These are phyloP conservation scores for Pseudopediastrum boryanum DNA, from an alignment of 139 green algal species.

Conservation along the genomic window DNA sequence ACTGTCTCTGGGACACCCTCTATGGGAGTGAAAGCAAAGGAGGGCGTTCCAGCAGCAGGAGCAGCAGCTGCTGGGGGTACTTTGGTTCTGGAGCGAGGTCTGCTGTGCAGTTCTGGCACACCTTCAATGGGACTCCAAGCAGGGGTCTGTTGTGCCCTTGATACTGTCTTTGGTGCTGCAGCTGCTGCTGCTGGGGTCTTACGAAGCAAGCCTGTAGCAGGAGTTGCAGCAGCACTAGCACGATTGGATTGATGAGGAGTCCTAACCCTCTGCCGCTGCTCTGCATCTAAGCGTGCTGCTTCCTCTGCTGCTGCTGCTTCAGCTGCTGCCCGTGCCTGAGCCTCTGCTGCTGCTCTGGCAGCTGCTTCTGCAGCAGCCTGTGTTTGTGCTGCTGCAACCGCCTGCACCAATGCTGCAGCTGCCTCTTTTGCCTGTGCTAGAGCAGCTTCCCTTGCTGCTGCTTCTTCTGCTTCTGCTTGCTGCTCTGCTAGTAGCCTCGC, in stretches of 20 bases:
- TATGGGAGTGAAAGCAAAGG: neutral
- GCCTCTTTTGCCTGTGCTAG: no score
- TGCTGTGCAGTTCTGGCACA: neutral
- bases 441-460: no score
- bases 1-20: neutral
- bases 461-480: no score
- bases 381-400: neutral
- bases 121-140: neutral
- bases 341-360: neutral
- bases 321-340: neutral
- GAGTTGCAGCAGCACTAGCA: neutral
- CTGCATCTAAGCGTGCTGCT: no score
- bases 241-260: no score
- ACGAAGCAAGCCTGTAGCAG: neutral
- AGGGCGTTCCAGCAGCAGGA: neutral
- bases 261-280: neutral
- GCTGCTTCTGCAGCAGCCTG: neutral
- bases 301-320: neutral
- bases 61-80: neutral
- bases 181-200: constrained; percentile 6
- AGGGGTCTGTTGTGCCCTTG: neutral
- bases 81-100: neutral
- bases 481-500: no score
- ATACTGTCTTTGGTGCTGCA: neutral
- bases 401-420: no score